These are phyloP conservation scores for Agrocybe chaxingu DNA, from an alignment of 768 basidiomycete genomes.

Conservation along the genomic window DNA sequence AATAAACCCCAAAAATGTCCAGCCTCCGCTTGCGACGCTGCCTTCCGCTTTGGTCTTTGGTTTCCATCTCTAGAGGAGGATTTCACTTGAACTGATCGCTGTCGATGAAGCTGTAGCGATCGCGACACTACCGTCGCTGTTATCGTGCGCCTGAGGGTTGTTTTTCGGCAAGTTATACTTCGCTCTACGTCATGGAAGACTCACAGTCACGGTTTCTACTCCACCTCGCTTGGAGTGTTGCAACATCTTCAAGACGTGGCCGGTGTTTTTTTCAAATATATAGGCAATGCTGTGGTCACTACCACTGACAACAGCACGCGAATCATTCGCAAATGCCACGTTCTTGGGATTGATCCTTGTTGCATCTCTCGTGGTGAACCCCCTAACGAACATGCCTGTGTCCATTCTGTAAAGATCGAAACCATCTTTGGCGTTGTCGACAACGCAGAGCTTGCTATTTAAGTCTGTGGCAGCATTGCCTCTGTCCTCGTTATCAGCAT, in stretches of 20 bases:
- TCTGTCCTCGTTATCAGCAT: not conserved
- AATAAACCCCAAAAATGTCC: too few relatives aligned
- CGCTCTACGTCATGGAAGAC: not conserved
- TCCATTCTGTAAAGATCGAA: conserved; percentile 18
- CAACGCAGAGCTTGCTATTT: conserved; percentile 8
- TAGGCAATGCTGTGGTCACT: conserved; percentile 20
- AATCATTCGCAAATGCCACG: conserved; percentile 13
- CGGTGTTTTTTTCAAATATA: conserved; percentile 18
- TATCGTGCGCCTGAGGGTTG: not conserved
- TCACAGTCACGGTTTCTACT: not conserved
- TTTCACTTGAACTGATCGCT: not conserved
- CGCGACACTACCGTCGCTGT: not conserved
- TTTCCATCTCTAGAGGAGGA: not conserved
- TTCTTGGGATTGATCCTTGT: conserved; percentile 14
- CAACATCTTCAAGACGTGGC: conserved; percentile 7
- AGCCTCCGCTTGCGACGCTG: too few relatives aligned
- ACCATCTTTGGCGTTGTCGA: conserved; percentile 17
- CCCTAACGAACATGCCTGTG: conserved; percentile 12
- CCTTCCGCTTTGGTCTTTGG: not conserved
- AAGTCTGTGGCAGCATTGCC: conserved; percentile 11
- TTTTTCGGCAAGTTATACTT: not conserved
- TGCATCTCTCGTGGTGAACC: conserved; percentile 7
- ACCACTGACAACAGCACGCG: conserved; percentile 13
- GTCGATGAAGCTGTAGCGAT: not conserved
- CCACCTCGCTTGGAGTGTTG: conserved; percentile 9